Evolutionary conservation across 2,329 filamentous ascomycete species (phyloP), one percentile per base, ranked within the genome.

Genomic region (Hypocreales sp.): DNA sequence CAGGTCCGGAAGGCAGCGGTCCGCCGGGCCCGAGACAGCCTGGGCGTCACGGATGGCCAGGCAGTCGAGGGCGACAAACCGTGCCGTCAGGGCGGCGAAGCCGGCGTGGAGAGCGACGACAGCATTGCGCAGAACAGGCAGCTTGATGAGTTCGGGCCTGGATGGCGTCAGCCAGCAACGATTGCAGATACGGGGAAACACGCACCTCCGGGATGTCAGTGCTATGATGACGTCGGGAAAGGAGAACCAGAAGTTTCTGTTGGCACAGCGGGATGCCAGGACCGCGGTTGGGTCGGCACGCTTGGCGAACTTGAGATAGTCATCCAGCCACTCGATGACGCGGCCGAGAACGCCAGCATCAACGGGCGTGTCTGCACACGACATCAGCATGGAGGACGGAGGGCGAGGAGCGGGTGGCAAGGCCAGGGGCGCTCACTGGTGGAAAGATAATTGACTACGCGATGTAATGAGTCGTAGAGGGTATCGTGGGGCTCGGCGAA

Each of bases 31-130:
- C 9, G 15, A 16, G 12, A 20, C 20, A 14, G 32, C 13, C 14
- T 33, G 29, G 11, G 35, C 32, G 10, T 42, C 39, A 21, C 35
- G 34, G 7, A 47, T 16, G 7, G 28, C 35, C 8, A 33, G 24
- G 21, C 32, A 31, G 39, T 76, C 71, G 33, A 70, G 46, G 10
- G 50, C 42, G 28, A 72, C 47, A 32, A 73, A 64, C 33, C 56
- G 58, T 9, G 60, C 64, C 2, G 67, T 51, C 24, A 76, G 42
- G 31, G 47, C 55, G n/a, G 64, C 56, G 35, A 61, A 64, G 2
- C 41, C 41, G 8, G 36, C 33, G 34, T 56, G 62, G 22, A 65
- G 50, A 1, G 36, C 34, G 26, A 42, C 27, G n/a, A 28, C 24
- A 20, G 34, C 18, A 35, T 31, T 35, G 10, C 15, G 13, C n/a